Evolutionary conservation across 768 basidiomycete genomes (phyloP).

Genomic region (Gloeopeniophorella convolvens): DNA sequence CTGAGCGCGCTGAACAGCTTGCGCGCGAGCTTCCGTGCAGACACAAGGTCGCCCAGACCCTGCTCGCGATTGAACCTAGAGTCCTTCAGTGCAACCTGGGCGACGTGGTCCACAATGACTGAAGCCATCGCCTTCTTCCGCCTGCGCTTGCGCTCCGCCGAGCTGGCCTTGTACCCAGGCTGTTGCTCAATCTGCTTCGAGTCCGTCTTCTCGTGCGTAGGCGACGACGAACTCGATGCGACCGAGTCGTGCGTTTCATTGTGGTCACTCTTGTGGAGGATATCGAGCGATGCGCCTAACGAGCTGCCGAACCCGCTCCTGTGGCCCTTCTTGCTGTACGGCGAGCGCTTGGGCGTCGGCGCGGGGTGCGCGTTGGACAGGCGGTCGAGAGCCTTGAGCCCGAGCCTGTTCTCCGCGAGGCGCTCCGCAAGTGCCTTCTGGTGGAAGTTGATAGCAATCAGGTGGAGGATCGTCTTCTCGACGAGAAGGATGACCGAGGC

Average conservation of each 20-base stretch:
- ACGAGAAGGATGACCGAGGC: conserved; percentile 38
- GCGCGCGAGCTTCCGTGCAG: conserved; percentile 59
- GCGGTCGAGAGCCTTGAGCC: conserved; percentile 61
- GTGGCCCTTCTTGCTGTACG: conserved; percentile 36
- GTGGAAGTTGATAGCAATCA: conserved; percentile 78
- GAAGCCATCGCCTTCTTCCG: conserved; percentile 49
- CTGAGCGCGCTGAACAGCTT: conserved; percentile 62
- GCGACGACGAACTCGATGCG: conserved; percentile 9
- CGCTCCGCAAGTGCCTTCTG: conserved; percentile 70
- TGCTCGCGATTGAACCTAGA: conserved; percentile 51
- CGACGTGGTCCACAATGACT: conserved; percentile 65
- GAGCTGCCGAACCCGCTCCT: conserved; percentile 29
- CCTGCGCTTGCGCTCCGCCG: conserved; percentile 35
- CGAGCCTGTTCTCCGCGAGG: conserved; percentile 60
- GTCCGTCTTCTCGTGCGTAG: conserved; percentile 3
- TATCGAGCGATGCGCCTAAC: conserved; percentile 17
- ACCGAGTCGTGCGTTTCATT: not conserved
- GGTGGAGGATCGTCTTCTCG: conserved; percentile 61
- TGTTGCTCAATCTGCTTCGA: not conserved
- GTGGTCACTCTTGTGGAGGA: conserved; percentile 12
- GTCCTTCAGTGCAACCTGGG: conserved; percentile 64
- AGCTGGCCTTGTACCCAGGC: conserved; percentile 14
- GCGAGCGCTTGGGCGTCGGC: conserved; percentile 31
- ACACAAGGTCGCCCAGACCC: conserved; percentile 49
- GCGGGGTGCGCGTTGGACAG: conserved; percentile 60